These are phyloP conservation scores for Populus nigra DNA, from an alignment of 345 rosid species.

Conservation along the genomic window DNA sequence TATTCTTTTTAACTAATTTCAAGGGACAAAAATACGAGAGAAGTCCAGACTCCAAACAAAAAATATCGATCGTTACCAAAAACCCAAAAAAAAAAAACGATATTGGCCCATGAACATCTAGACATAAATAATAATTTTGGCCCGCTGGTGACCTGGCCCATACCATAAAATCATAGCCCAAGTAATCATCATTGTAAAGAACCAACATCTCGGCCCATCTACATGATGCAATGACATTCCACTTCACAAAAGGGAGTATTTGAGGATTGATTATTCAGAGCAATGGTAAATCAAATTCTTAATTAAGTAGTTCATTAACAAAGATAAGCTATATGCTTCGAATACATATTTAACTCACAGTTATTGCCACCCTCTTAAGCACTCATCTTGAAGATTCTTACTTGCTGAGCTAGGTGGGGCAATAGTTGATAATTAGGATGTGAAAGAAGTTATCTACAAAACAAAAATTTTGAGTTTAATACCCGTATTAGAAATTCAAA, in stretches of 20 bases:
- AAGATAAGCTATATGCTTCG: not conserved
- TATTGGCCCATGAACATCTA: no score
- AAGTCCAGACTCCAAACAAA: no score
- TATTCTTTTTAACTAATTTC: no score
- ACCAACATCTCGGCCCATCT: not conserved
- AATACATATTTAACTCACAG: not conserved
- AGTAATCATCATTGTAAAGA: not conserved
- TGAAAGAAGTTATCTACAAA: not conserved
- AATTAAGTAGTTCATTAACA: not conserved
- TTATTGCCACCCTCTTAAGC: not conserved
- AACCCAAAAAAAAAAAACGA: no score
- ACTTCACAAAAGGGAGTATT: not conserved
- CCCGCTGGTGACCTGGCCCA: not conserved
- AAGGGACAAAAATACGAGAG: no score
- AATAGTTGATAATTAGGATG: not conserved
- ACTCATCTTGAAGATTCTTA: not conserved
- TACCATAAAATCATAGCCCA: not conserved
- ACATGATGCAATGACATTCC: no score
- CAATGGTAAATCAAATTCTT: not conserved
- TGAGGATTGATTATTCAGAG: not conserved
- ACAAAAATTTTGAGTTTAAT: not conserved
- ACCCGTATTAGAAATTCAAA: constrained; percentile 41
- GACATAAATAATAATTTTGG: no score
- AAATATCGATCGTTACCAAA: no score
- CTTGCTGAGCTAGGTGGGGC: not conserved